Base-by-base conservation (phyloP, 2,329 filamentous ascomycete species). In the Podosphaera xanthii region DNA sequence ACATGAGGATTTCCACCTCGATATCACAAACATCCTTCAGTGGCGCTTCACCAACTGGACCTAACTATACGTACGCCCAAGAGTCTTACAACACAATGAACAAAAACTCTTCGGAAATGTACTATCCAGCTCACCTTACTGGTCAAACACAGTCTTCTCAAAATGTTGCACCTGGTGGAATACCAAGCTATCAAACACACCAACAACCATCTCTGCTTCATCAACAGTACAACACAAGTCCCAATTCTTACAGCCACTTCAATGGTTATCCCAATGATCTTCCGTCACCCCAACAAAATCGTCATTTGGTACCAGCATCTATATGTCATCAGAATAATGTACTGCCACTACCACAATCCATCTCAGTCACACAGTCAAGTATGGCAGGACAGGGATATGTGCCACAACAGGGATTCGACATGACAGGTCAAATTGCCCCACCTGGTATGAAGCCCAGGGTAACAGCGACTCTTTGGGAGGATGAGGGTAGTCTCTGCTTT, bases 391-490 rank as follows among this genome's bases (percentile, higher is more conserved):
- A 76, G 68, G 71, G 71, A 55, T 75, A 72, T 64, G 67, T 72
- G 22, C 74, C 75, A 54, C 77, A 78, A 64, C 70, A 72, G 59
- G 74, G 75, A 3, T 82, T 81, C 64, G 92, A 97, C 69, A 85
- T 83, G 6, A 94, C 87, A n/a, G 92, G 92, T 7, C 92, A 97
- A 71, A 75, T 94, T 61, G 87, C 89, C 22, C 92, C 92, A 7
- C 86, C 87, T 2, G 91, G 91, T 36, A 94, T 95, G 81, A 97
- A 97, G 74, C 92, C 92, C 30, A 79, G 91, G 62, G 92, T 98
- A 35, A 97, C 92, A 3, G 92, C 92, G 7, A 98, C 92, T 0
- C 72, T 98, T 33, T 98, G 92, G 92, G 92, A 97, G 74, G 92
- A 98, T 65, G 92, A 98, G 69, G 92, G 92, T 40, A 97, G 89